Evolutionary conservation across 2,329 filamentous ascomycete genomes (phyloP), one percentile per base, ranked within the genome.

Genomic region (Cordyceps sp.): DNA sequence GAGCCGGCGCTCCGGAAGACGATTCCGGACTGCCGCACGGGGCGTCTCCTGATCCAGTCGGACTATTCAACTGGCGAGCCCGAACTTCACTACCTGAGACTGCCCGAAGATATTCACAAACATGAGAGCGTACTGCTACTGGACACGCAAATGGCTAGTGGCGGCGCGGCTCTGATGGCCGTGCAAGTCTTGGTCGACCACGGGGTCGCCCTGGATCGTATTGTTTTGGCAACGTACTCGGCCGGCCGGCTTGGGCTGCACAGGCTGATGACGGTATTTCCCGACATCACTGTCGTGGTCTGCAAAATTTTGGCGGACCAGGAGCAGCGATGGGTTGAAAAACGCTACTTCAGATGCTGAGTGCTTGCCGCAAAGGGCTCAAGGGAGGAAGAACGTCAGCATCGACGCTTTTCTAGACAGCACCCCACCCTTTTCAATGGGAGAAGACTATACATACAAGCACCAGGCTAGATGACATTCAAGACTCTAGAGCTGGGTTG

Each of bases 101-200:
- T 98, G 4, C 80, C 83, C 0, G 62, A 69, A 3, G 69, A 83
- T 38, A 80, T 96, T 34, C 59, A 69, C 37, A 54, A 68, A 26
- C 80, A 93, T 47, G 76, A 82, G 41, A 78, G 78, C 31, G 84
- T 98, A 14, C 62, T 98, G 37, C 62, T 98, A 7, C 62, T 96
- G 15, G 90, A 96, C 53, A 78, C 86, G 12, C 90, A 98, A 50
- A 94, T 96, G 80, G 84, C 83, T 18, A 86, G 78, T 38, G 90
- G 90, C 27, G 88, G 86, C 23, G 70, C 73, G 13, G 73, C 72
- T 1, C 60, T 98, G 36, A 98, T 98, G 90, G 85, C 90, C 1
- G 86, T 96, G 26, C 80, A 90, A 47, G 83, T 96, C n/a, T 61
- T 98, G 33, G 74, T 93, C 13, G 90, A 98, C 52, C 86, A 96